These are phyloP conservation scores for Didymella keratinophila DNA, from an alignment of 2,329 filamentous ascomycete species.

Conservation along the genomic window DNA sequence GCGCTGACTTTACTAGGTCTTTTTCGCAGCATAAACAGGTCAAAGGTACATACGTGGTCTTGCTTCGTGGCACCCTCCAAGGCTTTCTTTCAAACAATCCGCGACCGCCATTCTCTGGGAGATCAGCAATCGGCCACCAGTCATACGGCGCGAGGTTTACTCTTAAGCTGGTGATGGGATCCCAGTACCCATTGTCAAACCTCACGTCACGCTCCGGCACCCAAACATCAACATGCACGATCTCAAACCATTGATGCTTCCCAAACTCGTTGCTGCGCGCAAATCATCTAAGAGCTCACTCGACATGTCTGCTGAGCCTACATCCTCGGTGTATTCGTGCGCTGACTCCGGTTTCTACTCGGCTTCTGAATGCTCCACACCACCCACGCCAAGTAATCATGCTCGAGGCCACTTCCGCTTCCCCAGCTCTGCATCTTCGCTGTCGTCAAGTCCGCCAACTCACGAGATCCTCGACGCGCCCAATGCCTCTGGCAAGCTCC, in stretches of 20 bases:
- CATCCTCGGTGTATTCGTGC: conserved; percentile 45
- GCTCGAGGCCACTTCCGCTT: conserved; percentile 68
- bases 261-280: conserved; percentile 50
- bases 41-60: conserved; percentile 49
- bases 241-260: conserved; percentile 51
- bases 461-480: conserved; percentile 64
- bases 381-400: conserved; percentile 75
- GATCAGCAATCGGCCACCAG: conserved; percentile 28
- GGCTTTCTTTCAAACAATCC: conserved; percentile 39
- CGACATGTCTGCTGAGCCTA: conserved; percentile 44
- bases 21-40: conserved; percentile 38
- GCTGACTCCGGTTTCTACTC: conserved; percentile 55
- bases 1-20: conserved; percentile 36
- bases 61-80: conserved; percentile 49
- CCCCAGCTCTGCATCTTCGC: conserved; percentile 80
- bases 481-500: conserved; percentile 71
- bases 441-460: conserved; percentile 64
- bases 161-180: conserved; percentile 50
- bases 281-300: conserved; percentile 47
- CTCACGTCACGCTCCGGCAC: conserved; percentile 38
- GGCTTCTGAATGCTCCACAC: conserved; percentile 72
- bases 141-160: conserved; percentile 24
- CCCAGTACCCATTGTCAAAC: conserved; percentile 40
- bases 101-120: conserved; percentile 42
- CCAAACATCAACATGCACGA: conserved; percentile 46